Evolutionary conservation across 192 early-diverging fungal genomes (phyloP).

Genomic region (Physocladia obscura): DNA sequence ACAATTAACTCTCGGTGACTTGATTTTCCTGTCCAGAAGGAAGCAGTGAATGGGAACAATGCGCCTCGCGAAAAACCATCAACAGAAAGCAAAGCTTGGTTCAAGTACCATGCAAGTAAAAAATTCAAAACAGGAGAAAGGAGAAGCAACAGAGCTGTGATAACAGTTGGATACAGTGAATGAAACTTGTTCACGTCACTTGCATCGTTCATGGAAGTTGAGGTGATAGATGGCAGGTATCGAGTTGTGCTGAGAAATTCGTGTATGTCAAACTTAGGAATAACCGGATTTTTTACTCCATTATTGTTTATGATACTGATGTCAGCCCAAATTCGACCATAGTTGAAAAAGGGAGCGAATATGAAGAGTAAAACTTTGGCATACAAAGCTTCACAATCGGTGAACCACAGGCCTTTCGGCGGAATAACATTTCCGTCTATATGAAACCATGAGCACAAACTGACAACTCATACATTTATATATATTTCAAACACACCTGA

Average conservation of each 20-base stretch:
- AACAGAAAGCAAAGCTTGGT: conserved; percentile 57
- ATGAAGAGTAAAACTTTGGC: conserved; percentile 21
- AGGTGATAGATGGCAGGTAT: neutral
- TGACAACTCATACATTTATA: neutral
- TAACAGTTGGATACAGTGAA: neutral
- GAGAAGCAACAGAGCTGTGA: conserved; percentile 3
- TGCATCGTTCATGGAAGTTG: neutral
- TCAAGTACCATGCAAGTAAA: conserved; percentile 48
- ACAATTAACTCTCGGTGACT: neutral
- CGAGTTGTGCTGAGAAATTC: conserved; percentile 1
- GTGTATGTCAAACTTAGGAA: conserved; percentile 2
- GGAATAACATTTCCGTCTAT: neutral
- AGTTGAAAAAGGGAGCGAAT: conserved; percentile 29
- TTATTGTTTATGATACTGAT: conserved; percentile 14
- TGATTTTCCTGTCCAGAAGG: conserved; percentile 25
- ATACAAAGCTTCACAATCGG: conserved; percentile 11
- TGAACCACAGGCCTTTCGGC: conserved; percentile 16
- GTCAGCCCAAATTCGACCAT: conserved; percentile 18
- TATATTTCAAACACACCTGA: neutral
- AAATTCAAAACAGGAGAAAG: conserved; percentile 38
- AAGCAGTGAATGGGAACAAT: conserved; percentile 48
- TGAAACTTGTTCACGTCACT: neutral
- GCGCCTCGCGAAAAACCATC: conserved; percentile 65
- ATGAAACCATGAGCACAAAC: neutral
- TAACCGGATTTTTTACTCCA: neutral